A percentile compares a stretch with the other conserved stretches of the same genome.
Conservation (phyloP, 2,329 filamentous ascomycete genomes). For the Orbilia brochopaga region DNA sequence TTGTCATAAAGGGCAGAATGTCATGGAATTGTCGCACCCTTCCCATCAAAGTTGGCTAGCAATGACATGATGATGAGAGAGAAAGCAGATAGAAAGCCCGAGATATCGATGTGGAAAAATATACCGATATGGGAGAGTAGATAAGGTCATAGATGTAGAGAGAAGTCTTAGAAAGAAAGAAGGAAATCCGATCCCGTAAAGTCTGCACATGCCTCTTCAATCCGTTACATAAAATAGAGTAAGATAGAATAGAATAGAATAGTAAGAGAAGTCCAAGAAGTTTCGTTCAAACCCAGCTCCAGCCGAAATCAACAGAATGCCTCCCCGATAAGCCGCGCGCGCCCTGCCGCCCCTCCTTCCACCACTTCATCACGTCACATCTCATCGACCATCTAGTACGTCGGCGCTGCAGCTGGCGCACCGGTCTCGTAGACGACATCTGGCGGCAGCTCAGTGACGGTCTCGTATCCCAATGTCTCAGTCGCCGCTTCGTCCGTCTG, state of each 20-base stretch:
- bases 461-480: conserved; percentile 38
- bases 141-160: too few relatives aligned
- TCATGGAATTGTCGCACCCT: conserved; percentile 21
- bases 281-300: too few relatives aligned
- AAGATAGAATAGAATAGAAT: too few relatives aligned
- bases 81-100: conserved; percentile 3
- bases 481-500: conserved; percentile 33
- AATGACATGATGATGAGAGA: conserved; percentile 38
- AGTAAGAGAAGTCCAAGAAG: too few relatives aligned
- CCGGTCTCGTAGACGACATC: conserved; percentile 3
- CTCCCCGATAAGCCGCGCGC: too few relatives aligned
- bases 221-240: too few relatives aligned
- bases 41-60: conserved; percentile 42
- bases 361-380: not conserved
- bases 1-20: conserved; percentile 36
- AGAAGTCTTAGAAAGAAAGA: too few relatives aligned
- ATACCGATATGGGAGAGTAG: not conserved
- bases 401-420: conserved; percentile 10
- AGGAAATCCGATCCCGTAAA: too few relatives aligned
- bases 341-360: not conserved
- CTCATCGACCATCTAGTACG: conserved; percentile 24
- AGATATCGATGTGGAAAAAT: conserved; percentile 4
- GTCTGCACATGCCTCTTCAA: too few relatives aligned
- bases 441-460: conserved; percentile 27
- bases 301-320: too few relatives aligned